A percentile compares a stretch with the other conserved stretches of the same genome.
Conservation (phyloP, 2,329 filamentous ascomycete genomes). For the Thielaviopsis musarum region DNA sequence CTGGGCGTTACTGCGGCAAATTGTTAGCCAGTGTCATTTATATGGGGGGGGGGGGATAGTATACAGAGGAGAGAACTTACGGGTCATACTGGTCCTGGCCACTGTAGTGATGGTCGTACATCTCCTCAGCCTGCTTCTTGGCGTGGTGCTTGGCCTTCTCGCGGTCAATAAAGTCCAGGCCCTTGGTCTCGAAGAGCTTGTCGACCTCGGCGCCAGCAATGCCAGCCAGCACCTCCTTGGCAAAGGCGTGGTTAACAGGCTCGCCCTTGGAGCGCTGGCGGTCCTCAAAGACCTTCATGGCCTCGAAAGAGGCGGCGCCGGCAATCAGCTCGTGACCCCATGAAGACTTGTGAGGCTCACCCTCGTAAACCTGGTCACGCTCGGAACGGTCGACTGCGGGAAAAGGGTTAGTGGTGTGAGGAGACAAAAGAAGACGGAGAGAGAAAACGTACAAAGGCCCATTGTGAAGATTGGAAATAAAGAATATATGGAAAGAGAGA, state of each 20-base stretch:
- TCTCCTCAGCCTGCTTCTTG: constrained; percentile 36
- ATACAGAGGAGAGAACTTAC: constrained; percentile 22
- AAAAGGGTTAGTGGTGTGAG: neutral
- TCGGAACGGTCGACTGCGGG: constrained; percentile 6
- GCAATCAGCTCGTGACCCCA: constrained; percentile 54
- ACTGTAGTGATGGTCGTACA: constrained; percentile 48
- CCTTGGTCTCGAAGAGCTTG: constrained; percentile 56
- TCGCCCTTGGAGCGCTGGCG: constrained; percentile 50
- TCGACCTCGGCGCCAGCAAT: constrained; percentile 61
- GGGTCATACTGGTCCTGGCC: constrained; percentile 36
- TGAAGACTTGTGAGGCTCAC: constrained; percentile 36
- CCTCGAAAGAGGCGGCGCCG: constrained; percentile 61
- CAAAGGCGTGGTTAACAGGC: constrained; percentile 52
- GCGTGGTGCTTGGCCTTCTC: constrained; percentile 43
- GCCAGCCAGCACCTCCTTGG: constrained; percentile 60
- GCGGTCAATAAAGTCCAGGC: constrained; percentile 40
- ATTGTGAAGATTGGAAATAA: constrained; percentile 2
- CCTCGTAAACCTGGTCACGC: constrained; percentile 9
- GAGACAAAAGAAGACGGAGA: neutral
- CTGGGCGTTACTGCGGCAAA: neutral
- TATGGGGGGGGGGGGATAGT: too few species aligned
- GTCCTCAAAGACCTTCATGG: constrained; percentile 67
- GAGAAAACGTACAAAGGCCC: constrained; percentile 5
- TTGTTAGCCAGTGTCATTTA: neutral
- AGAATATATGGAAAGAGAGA: neutral